phyloP scores from a whole-genome alignment of 208 protist genomes.

The Trypanosoma scelopori region DNA sequence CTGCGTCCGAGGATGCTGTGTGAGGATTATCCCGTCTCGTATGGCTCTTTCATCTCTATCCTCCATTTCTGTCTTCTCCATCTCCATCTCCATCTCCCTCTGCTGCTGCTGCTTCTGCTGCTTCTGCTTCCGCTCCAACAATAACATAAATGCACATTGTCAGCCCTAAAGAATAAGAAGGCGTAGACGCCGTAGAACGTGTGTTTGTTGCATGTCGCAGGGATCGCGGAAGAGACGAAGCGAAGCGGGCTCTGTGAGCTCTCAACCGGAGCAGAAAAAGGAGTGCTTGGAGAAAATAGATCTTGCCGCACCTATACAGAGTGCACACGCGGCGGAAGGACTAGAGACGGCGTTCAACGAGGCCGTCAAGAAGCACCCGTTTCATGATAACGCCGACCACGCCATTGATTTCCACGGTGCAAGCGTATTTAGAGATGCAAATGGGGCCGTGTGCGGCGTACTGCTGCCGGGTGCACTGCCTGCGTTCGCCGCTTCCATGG shows the following conservation, averaged over 20 bases:
- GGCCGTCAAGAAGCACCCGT: conserved; percentile 79
- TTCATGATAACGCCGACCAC: conserved; percentile 76
- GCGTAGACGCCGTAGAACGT: background rate
- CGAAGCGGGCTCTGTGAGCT: background rate
- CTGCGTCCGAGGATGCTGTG: no score
- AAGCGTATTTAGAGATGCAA: conserved; percentile 61
- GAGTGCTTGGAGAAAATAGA: conserved; percentile 1
- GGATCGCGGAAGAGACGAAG: background rate
- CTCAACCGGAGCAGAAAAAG: background rate
- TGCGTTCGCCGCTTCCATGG: conserved; percentile 50
- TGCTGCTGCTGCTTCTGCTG: no score
- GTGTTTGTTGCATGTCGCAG: background rate
- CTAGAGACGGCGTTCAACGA: conserved; percentile 52
- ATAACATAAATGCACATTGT: background rate
- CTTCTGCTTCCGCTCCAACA: no score
- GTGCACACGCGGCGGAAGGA: conserved; percentile 28
- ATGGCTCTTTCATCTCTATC: no score
- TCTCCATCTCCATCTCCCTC: background rate
- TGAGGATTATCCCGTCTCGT: no score
- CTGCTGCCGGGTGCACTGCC: conserved; percentile 72
- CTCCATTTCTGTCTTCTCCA: background rate
- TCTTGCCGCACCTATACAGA: background rate
- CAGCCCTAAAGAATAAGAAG: background rate
- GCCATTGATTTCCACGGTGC: conserved; percentile 62
- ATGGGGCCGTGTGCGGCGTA: conserved; percentile 64